phyloP scores from a whole-genome alignment of 2,329 filamentous ascomycete species.

The Pestalotiopsis sp. region DNA sequence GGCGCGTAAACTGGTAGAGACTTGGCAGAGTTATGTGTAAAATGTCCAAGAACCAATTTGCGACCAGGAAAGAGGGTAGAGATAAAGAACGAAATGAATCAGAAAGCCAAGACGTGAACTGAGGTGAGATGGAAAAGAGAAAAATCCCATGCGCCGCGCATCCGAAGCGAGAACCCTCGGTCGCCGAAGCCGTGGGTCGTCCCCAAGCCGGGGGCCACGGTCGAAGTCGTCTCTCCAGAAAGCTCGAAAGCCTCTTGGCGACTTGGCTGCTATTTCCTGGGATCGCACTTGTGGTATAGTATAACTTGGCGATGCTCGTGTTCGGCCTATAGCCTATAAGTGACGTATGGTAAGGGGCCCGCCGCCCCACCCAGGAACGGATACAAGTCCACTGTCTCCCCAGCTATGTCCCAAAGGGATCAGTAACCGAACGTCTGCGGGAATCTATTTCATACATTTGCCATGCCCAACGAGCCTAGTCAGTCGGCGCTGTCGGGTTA shows the following conservation, averaged over 20 bases:
- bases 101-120: no score
- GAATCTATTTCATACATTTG: neutral
- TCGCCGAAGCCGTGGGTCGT: no score
- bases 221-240: no score
- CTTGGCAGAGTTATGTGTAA: no score
- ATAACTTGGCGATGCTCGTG: conserved; percentile 6
- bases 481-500: neutral
- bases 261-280: neutral
- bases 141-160: no score
- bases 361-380: neutral
- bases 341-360: conserved; percentile 1
- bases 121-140: no score
- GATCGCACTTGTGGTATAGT: neutral
- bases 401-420: neutral
- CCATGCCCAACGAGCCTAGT: neutral
- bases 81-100: no score
- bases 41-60: no score
- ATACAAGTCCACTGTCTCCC: neutral
- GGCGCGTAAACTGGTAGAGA: no score
- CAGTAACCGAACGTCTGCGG: neutral
- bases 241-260: neutral
- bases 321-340: conserved; percentile 4
- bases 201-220: no score
- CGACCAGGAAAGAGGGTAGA: no score
- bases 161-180: no score